These are phyloP conservation scores for Tulasnella sp. DNA, from an alignment of 768 basidiomycete species.

Conservation along the genomic window DNA sequence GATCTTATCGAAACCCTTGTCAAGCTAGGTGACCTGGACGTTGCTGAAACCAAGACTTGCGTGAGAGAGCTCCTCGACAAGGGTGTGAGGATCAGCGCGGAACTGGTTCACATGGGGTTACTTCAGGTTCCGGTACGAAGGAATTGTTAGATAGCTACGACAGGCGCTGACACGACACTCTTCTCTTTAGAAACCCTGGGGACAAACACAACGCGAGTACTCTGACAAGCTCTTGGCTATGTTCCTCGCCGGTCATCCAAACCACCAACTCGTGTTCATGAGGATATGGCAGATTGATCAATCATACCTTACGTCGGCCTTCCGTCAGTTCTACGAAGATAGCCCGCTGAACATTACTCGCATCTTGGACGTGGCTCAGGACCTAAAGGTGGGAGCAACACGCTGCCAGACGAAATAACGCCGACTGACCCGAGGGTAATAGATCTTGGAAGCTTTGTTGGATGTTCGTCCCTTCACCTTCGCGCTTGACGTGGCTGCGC, in stretches of 20 bases:
- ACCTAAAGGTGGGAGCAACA: conserved; percentile 59
- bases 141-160: not conserved
- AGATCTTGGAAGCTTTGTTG: conserved; percentile 91
- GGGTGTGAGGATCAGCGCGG: conserved; percentile 88
- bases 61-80: conserved; percentile 92
- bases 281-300: conserved; percentile 91
- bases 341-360: conserved; percentile 90
- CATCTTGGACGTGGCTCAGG: conserved; percentile 92
- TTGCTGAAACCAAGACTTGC: conserved; percentile 62
- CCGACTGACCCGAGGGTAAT: not conserved
- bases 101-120: conserved; percentile 89
- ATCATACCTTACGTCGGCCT: conserved; percentile 76
- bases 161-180: conserved; percentile 30
- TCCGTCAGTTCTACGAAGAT: conserved; percentile 89
- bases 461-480: conserved; percentile 86
- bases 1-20: conserved; percentile 87
- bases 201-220: conserved; percentile 81
- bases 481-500: conserved; percentile 87
- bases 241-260: conserved; percentile 90
- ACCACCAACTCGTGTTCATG: conserved; percentile 96
- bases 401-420: not conserved
- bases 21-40: conserved; percentile 69
- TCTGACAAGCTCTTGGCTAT: conserved; percentile 77
- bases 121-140: conserved; percentile 77
- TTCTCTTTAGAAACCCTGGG: conserved; percentile 68